phyloP scores from a whole-genome alignment of 208 protist genomes.

The Acanthamoeba sp. region DNA sequence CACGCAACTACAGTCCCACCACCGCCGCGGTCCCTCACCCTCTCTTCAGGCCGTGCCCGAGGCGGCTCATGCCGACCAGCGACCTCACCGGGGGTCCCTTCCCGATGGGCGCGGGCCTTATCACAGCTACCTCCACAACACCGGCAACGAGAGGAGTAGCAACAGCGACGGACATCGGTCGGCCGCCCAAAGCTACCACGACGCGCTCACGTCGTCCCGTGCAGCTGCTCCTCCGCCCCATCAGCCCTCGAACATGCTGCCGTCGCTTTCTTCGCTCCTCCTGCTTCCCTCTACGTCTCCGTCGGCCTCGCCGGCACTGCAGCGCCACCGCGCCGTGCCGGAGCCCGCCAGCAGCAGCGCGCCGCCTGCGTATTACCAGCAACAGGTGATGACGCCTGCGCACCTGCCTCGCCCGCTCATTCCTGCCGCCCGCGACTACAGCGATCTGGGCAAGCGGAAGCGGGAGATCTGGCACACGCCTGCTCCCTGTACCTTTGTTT shows the following conservation, averaged over 20 bases:
- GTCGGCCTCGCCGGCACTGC: neutral
- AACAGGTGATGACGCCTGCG: neutral
- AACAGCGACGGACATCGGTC: neutral
- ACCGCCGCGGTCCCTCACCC: neutral
- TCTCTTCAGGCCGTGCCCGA: too few species aligned
- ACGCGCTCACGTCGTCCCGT: neutral
- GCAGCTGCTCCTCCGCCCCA: neutral
- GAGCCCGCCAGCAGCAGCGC: too few species aligned
- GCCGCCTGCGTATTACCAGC: too few species aligned
- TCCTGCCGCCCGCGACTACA: neutral
- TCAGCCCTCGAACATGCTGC: neutral
- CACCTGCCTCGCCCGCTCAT: neutral
- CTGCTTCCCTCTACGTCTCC: neutral
- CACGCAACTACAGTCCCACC: neutral
- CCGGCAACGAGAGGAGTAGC: neutral
- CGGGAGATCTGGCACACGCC: neutral
- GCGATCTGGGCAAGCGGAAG: neutral
- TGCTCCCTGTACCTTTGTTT: neutral
- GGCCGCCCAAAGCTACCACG: neutral
- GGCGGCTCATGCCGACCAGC: neutral
- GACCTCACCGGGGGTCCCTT: neutral
- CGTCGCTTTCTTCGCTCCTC: conserved; percentile 30
- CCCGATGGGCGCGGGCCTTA: neutral
- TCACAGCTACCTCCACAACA: neutral
- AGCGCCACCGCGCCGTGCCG: neutral